Base-by-base conservation (phyloP, 805 yeast genomes). In the Pichia membranifaciens region DNA sequence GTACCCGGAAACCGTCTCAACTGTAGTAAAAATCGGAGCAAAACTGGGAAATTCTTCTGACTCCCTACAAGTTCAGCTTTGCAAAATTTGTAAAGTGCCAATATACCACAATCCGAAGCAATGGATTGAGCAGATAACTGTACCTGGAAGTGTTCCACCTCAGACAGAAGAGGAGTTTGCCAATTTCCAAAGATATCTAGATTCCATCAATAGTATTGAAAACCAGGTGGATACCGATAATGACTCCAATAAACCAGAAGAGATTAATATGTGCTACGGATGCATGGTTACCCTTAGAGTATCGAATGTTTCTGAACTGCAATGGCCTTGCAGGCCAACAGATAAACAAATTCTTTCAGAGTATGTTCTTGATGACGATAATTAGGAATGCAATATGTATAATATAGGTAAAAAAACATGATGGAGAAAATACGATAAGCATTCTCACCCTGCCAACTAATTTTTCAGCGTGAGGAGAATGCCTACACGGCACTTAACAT, bases 1-100 rank as follows among this genome's bases (percentile, higher is more conserved):
- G 15, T 89, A 89, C 59, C 89, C 96, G 0, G 87, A 91, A 48
- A 86, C 91, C 2, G 89, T 90, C 3, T 84, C 96, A 0, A 90
- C 98, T 0, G 97, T 91, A 18, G 89, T 89, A 13, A 82, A 87
- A 54, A 89, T 96, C 0, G 96, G 93, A 5, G 82, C 82, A 41
- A 89, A 91, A 61, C 66, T 90, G 39, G 74, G 73, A 2, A 71
- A 71, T 7, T 87, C 86, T 0, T 6, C 34, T 2, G 47, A 48
- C 9, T 23, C 43, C 5, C 15, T 2, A 5, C 50, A 58, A 1
- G 55, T 54, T 1, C 59, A 53, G 5, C 44, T 41, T 5, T 87
- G 96, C 62, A 65, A 64, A 13, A 54, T 87, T 1, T 87, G 96
- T 58, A 72, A 74, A 1, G 69, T 64, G 4, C 68, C 65, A 1